Base-by-base conservation (phyloP, 1,284 basidiomycete species). In the Moniliella sp. region DNA sequence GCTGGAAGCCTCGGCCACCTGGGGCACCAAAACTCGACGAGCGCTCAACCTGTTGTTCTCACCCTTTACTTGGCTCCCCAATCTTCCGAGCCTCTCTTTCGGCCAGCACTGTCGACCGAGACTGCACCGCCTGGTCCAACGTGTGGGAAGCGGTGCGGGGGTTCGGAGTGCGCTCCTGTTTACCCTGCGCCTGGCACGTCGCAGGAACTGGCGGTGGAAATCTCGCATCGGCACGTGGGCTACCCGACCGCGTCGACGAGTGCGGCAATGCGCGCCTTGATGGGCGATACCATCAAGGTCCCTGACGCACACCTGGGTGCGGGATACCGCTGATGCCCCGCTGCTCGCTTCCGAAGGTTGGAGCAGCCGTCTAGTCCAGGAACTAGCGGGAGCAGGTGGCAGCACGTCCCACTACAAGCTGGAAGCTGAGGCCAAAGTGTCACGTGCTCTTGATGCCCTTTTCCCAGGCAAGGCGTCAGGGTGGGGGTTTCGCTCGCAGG, bases 21-120 rank as follows among this genome's bases (percentile, higher is more conserved):
- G 79, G 10, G 91, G 86, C 0, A 91, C 84, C 1, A 76, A 78
- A 52, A 97, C 84, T 0, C 72, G 74, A 37, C 73, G 75, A 34
- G 73, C 83, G 0, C 86, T 82, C 36, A 48, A 51, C 25, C 23
- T n/a, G n/a, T n/a, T n/a, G n/a, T n/a, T n/a, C n/a, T n/a, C n/a
- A n/a, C n/a, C n/a, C n/a, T n/a, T n/a, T n/a, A n/a, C n/a, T n/a
- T n/a, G n/a, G n/a, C n/a, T n/a, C n/a, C n/a, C n/a, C n/a, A n/a
- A n/a, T n/a, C n/a, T n/a, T n/a, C n/a, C n/a, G n/a, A n/a, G n/a
- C n/a, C n/a, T n/a, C n/a, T n/a, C n/a, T n/a, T n/a, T n/a, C n/a
- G n/a, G n/a, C n/a, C n/a, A n/a, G n/a, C n/a, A n/a, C n/a, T n/a
- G n/a, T n/a, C n/a, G n/a, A n/a, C n/a, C n/a, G n/a, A n/a, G n/a